Evolutionary conservation across 257 asterid genomes (phyloP), one percentile per base, ranked within the genome.

Genomic region (Sherardia arvensis): DNA sequence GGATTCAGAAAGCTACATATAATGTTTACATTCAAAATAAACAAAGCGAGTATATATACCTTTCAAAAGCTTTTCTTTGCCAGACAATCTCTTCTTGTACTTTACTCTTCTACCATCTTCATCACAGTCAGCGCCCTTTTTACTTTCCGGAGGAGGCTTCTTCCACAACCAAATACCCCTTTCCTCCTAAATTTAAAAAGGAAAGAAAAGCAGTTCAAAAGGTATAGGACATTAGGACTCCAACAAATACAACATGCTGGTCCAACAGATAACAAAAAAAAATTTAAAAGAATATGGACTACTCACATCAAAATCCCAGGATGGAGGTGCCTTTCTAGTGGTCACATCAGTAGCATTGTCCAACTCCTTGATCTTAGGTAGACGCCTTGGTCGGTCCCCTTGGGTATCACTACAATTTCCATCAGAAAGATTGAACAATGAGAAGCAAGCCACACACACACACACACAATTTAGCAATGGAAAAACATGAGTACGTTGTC

Each of bases 241-340:
- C n/a, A n/a, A n/a, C n/a, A n/a, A n/a, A n/a, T n/a, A n/a, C n/a
- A n/a, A n/a, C n/a, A n/a, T 48, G 20, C 34, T 11, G 40, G 3
- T 18, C 27, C 36, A 47, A 15, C 0, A 32, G 36, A 33, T n/a
- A 66, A 65, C 20, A 18, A 27, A 17, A 10, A 59, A 53, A 66
- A 3, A 58, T 58, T n/a, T 5, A 1, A 9, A 23, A 45, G 43
- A 8, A 6, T 27, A 4, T 62, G 45, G 57, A 54, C 2, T 72
- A 64, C 94, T 84, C 76, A 91, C 97, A 69, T 85, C 89, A 77
- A 69, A 88, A 80, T 88, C 95, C 98, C 96, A 91, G 53, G 94
- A 77, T 22, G 98, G 90, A 59, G 53, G 43, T 61, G 74, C 78
- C 78, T 78, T 83, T 64, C 98, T 81, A 61, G 81, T 87, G 48